phyloP scores from a whole-genome alignment of 495 filamentous ascomycete genomes.

The Antarctomyces pellizariae region DNA sequence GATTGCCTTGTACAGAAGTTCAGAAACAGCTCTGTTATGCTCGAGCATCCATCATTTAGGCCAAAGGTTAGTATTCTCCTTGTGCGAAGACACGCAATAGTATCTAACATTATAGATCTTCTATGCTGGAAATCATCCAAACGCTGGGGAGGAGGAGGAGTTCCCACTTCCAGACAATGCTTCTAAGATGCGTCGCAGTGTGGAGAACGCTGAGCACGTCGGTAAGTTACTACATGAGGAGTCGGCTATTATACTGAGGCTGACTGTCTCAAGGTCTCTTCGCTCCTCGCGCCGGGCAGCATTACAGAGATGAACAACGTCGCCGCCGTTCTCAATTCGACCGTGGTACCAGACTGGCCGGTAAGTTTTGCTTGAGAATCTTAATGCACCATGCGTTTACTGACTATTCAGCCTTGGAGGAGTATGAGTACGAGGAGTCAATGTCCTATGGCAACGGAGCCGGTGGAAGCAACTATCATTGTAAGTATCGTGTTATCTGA shows the following conservation, averaged over 20 bases:
- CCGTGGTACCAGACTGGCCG: constrained; percentile 34
- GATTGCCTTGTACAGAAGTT: constrained; percentile 86
- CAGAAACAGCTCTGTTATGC: constrained; percentile 86
- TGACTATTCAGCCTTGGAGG: too few relatives aligned
- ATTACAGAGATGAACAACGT: constrained; percentile 51
- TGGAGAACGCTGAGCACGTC: constrained; percentile 67
- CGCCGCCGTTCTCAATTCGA: constrained; percentile 57
- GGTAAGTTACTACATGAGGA: constrained; percentile 26
- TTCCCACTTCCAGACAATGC: constrained; percentile 64
- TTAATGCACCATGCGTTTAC: too few relatives aligned
- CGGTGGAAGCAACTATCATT: too few relatives aligned
- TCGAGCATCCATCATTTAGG: constrained; percentile 55
- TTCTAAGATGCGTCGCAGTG: constrained; percentile 63
- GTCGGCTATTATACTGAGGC: not conserved
- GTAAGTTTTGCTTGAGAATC: too few relatives aligned
- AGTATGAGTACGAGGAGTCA: too few relatives aligned
- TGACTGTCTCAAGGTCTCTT: constrained; percentile 30
- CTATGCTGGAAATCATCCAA: constrained; percentile 6
- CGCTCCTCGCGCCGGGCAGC: constrained; percentile 46
- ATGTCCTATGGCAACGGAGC: too few relatives aligned
- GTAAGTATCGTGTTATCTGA: too few relatives aligned
- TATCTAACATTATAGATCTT: constrained; percentile 7
- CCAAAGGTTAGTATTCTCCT: constrained; percentile 38
- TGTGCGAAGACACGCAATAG: not conserved
- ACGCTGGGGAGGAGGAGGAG: constrained; percentile 32